These are phyloP conservation scores for Coniferiporia weirii DNA, from an alignment of 1,284 basidiomycete species.

Conservation along the genomic window DNA sequence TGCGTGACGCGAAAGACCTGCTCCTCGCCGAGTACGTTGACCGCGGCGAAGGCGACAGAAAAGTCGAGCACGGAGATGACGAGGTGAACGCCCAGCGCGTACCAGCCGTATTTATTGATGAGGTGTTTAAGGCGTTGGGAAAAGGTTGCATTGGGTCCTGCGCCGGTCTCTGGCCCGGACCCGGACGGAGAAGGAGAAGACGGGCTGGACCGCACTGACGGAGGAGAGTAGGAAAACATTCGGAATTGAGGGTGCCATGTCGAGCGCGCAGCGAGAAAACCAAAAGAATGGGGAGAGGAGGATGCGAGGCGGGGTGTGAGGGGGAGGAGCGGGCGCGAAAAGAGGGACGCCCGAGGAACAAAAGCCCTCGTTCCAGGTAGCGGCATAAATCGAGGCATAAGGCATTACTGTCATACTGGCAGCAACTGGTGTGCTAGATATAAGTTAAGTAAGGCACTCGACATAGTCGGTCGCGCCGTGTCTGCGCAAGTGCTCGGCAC, in stretches of 20 bases:
- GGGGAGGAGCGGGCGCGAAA: constrained; percentile 36
- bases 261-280: constrained; percentile 16
- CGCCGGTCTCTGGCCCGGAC: constrained; percentile 21
- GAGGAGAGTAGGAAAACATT: constrained; percentile 12
- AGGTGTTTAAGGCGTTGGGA: constrained; percentile 79
- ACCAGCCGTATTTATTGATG: constrained; percentile 90
- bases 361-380: constrained; percentile 26
- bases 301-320: constrained; percentile 28
- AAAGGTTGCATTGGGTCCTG: constrained; percentile 48
- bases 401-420: no score
- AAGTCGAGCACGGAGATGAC: constrained; percentile 74
- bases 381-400: background rate
- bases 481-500: no score
- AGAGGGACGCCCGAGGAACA: constrained; percentile 26
- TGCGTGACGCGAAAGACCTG: constrained; percentile 71
- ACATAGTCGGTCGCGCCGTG: no score
- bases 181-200: constrained; percentile 16
- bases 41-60: constrained; percentile 72
- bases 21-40: constrained; percentile 88
- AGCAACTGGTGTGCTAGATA: no score
- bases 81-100: constrained; percentile 84
- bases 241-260: constrained; percentile 11
- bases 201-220: background rate
- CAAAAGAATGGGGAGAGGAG: background rate
- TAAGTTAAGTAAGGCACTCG: no score